phyloP scores from a whole-genome alignment of 2,329 filamentous ascomycete species.

The Botryotinia convoluta region DNA sequence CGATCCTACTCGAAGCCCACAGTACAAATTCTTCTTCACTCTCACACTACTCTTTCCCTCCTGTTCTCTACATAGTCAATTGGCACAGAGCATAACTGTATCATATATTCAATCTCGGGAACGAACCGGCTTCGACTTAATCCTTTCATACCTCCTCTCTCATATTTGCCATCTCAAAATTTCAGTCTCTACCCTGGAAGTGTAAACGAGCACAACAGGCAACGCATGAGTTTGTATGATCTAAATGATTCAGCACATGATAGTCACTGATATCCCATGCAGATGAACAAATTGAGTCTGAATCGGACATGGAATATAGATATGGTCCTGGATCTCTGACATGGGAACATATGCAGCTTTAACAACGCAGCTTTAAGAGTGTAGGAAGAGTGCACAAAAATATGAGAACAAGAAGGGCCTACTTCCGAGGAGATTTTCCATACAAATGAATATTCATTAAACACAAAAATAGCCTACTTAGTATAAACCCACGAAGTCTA shows the following conservation, averaged over 20 bases:
- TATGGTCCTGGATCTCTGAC: background rate
- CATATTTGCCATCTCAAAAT: background rate
- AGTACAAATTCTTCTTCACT: too few relatives aligned
- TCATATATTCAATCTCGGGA: background rate
- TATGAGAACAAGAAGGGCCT: background rate
- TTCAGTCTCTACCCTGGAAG: background rate
- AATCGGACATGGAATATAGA: background rate
- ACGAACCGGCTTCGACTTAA: background rate
- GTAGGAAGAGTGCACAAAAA: accelerated
- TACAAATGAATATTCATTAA: background rate
- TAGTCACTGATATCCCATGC: background rate
- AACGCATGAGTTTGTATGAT: background rate
- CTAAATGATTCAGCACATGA: background rate
- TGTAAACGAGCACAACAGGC: background rate
- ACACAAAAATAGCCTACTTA: background rate
- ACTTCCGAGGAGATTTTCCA: too few relatives aligned
- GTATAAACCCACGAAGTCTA: background rate
- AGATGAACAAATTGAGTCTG: background rate
- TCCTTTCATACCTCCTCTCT: background rate
- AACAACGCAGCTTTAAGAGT: too few relatives aligned
- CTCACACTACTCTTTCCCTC: too few relatives aligned
- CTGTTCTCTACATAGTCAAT: too few relatives aligned
- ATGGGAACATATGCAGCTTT: background rate
- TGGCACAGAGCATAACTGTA: background rate
- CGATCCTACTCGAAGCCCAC: too few relatives aligned